These are phyloP conservation scores for Exophiala viscosa DNA, from an alignment of 2,329 filamentous ascomycete genomes.

Conservation along the genomic window DNA sequence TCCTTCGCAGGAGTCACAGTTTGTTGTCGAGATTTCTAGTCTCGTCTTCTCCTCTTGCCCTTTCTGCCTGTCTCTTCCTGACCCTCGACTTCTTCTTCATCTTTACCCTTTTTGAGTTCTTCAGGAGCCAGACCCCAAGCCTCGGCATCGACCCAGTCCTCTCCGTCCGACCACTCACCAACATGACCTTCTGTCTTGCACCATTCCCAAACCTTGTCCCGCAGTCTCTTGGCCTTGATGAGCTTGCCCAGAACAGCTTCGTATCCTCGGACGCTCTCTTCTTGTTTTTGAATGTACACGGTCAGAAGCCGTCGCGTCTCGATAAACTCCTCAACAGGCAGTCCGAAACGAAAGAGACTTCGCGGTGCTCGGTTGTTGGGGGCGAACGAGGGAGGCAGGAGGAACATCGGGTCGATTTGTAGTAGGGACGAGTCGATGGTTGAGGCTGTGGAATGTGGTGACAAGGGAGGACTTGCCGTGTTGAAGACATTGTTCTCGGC, in stretches of 20 bases:
- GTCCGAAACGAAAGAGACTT: constrained; percentile 49
- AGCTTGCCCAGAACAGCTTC: constrained; percentile 55
- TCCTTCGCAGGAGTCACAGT: neutral
- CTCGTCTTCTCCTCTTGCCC: constrained; percentile 24
- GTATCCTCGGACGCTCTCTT: constrained; percentile 58
- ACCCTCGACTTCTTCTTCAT: constrained; percentile 53
- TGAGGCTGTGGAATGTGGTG: constrained; percentile 32
- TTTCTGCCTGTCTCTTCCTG: constrained; percentile 30
- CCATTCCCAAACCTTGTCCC: constrained; percentile 57
- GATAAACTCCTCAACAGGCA: constrained; percentile 58
- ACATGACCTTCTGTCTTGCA: constrained; percentile 61
- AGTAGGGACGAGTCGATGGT: constrained; percentile 43
- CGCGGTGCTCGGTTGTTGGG: constrained; percentile 55
- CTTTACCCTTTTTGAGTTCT: constrained; percentile 58
- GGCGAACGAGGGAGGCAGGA: constrained; percentile 47
- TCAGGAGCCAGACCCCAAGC: constrained; percentile 56
- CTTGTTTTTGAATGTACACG: constrained; percentile 63
- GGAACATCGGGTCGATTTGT: constrained; percentile 53
- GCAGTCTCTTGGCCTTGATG: constrained; percentile 56
- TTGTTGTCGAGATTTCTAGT: constrained; percentile 18
- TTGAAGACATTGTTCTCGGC: constrained; percentile 37
- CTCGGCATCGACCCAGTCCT: constrained; percentile 64
- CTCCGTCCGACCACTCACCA: constrained; percentile 64
- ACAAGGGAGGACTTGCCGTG: constrained; percentile 27
- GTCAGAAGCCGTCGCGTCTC: constrained; percentile 59